Base-by-base conservation (phyloP, 169 alveolate species). In the Cryptosporidium sp. region DNA sequence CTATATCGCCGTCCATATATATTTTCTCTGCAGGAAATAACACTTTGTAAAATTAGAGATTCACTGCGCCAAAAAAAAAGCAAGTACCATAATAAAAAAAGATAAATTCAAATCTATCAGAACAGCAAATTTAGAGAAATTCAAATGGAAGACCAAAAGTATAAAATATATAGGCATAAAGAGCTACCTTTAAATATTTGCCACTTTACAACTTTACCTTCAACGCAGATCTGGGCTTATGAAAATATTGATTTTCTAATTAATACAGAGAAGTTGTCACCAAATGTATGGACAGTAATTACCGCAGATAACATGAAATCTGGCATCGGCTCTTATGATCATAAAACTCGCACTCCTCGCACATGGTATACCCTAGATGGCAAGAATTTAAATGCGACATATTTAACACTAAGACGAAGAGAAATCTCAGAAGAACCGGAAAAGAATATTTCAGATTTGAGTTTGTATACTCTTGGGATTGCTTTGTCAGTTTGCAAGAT, bases 161-260 rank as follows among this genome's bases (percentile, higher is more conserved):
- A 37, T 39, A 61, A 61, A 39, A 31, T 45, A 62, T 65, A 62
- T 67, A 80, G 62, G 62, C 89, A 80, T 39, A 42, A 23, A 12
- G 51, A 61, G n/a, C 48, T 42, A 9, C 89, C 89, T 31, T 42
- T 80, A 18, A 48, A 44, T 42, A 44, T 80, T 26, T 80, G 73
- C 45, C 42, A 60, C 16, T 80, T 80, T n/a, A n/a, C 61, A 1
- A 62, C 45, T 37, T 23, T 80, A 18, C 75, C 67, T 29, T 80
- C 89, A 33, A 80, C 89, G 9, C 89, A 80, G 62, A 62, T n/a
- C 0, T 80, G 89, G 89, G 89, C 75, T 2, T 80, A 80, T 42
- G 62, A 80, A 10, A 80, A 80, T 80, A 26, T 80, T 45, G 89
- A 80, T 48, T 18, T 21, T 1, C 14, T 80, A 2, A 67, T 62